Base-by-base conservation (phyloP, 2,329 filamentous ascomycete genomes). In the Aspergillus fumigatus region DNA sequence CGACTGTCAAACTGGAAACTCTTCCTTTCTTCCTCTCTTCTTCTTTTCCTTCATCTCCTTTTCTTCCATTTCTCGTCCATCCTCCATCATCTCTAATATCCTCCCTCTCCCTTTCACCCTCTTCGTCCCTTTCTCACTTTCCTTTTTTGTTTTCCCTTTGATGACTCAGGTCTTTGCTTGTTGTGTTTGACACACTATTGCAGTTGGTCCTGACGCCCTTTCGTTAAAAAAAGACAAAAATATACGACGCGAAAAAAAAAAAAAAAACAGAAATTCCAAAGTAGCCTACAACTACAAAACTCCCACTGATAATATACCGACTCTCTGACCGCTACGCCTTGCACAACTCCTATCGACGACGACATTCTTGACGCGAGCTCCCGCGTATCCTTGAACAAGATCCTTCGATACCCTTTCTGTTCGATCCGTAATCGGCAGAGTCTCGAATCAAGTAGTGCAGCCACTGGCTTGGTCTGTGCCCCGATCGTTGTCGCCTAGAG, bases 151-250 rank as follows among this genome's bases (percentile, higher is more conserved):
- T 49, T 62, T 59, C 63, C 62, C 59, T 59, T 63, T 68, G 62
- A 65, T 66, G 62, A 59, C 64, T 63, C 59, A 63, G 67, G 62
- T 41, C 56, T 57, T 59, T 70, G 65, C 67, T 68, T 70, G 69
- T 63, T 73, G 74, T 76, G 74, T 76, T 76, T 75, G 74, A 77
- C 72, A 77, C 74, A 76, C 73, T 71, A 67, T 68, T 70, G 72
- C 71, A 67, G 67, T 63, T 65, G 60, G 62, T 61, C 64, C 68
- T 68, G 67, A 65, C 66, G 72, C 72, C 67, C 71, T 70, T 70
- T 74, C 70, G 66, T 72, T 74, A 54, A 51, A 57, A 57, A 52
- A 48, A 55, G 43, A 60, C 50, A 32, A 48, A 57, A 50, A 56
- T 43, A 40, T 19, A 38, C 14, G 5, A 38, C 32, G 32, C 32